Evolutionary conservation across 805 yeast species (phyloP).

Genomic region (Yarrowia sp.): DNA sequence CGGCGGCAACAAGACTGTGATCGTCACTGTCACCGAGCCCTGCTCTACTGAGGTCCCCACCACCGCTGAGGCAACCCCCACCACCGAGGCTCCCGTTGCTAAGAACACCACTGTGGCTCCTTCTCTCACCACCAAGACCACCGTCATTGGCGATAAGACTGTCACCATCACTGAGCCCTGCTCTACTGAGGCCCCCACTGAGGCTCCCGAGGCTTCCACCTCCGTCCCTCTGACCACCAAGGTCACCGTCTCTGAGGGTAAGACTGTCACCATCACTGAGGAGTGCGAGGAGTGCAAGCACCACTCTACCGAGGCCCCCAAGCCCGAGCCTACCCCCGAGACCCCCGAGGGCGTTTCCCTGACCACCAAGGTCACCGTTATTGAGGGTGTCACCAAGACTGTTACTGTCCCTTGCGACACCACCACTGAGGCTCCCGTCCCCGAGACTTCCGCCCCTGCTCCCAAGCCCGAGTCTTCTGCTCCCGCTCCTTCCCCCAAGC

Average conservation of each 20-base stretch:
- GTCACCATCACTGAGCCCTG: conserved; percentile 22
- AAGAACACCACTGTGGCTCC: conserved; percentile 40
- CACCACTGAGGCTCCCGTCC: conserved; percentile 31
- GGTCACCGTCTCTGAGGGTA: conserved; percentile 48
- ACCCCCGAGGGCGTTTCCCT: conserved; percentile 26
- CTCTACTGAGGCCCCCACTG: conserved; percentile 30
- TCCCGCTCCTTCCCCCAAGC: conserved; percentile 8
- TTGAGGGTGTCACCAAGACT: conserved; percentile 29
- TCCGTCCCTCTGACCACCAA: conserved; percentile 28
- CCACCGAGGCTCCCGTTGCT: conserved; percentile 36
- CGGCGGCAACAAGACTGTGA: conserved; percentile 26
- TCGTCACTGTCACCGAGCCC: conserved; percentile 27
- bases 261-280: conserved; percentile 13
- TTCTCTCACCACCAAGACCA: conserved; percentile 46
- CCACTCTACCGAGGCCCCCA: conserved; percentile 30
- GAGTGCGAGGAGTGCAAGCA: conserved; percentile 47
- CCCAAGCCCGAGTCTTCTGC: conserved; percentile 21
- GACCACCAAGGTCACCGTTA: conserved; percentile 27
- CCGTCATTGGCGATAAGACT: conserved; percentile 21
- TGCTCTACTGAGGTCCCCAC: conserved; percentile 46
- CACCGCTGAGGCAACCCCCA: conserved; percentile 76
- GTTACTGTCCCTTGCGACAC: conserved; percentile 29
- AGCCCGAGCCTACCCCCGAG: conserved; percentile 30
- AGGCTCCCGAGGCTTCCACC: conserved; percentile 30
- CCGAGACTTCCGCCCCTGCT: conserved; percentile 28